phyloP scores from a whole-genome alignment of 2,329 filamentous ascomycete species.

The Colletotrichum godetiae region DNA sequence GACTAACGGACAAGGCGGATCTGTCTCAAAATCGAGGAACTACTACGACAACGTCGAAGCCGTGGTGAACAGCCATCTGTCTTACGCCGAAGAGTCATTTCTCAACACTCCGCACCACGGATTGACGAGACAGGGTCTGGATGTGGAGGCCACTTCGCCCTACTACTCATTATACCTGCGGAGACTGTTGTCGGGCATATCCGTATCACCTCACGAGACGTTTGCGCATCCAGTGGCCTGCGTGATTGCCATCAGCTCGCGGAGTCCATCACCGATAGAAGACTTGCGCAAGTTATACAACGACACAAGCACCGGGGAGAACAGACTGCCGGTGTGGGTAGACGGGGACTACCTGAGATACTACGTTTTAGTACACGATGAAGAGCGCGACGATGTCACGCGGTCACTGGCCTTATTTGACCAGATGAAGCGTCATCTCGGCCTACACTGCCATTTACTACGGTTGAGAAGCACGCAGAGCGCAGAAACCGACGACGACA shows the following conservation, averaged over 20 bases:
- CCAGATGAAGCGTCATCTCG: slow-evolving; percentile 99
- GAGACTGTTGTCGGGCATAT: slow-evolving; percentile 82
- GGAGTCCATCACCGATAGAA: slow-evolving; percentile 85
- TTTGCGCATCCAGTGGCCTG: slow-evolving; percentile 95
- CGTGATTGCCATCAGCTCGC: slow-evolving; percentile 93
- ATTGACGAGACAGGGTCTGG: slow-evolving; percentile 54
- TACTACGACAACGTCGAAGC: slow-evolving; percentile 77
- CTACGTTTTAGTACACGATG: slow-evolving; percentile 96
- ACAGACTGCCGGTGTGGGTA: slow-evolving; percentile 84
- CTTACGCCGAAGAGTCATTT: slow-evolving; percentile 75
- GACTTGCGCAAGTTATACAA: slow-evolving; percentile 86
- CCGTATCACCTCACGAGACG: slow-evolving; percentile 87
- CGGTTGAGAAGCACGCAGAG: slow-evolving; percentile 87
- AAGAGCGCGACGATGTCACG: slow-evolving; percentile 92
- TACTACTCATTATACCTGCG: slow-evolving; percentile 90
- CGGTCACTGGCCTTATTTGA: slow-evolving; percentile 93
- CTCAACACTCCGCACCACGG: slow-evolving; percentile 50
- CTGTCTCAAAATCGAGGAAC: slow-evolving; percentile 34
- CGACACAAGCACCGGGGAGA: slow-evolving; percentile 82
- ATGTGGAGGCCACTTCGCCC: slow-evolving; percentile 71
- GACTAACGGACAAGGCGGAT: slow-evolving; percentile 42
- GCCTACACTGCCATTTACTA: slow-evolving; percentile 92
- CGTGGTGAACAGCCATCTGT: slow-evolving; percentile 82
- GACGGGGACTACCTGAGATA: slow-evolving; percentile 93
- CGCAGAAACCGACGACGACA: slow-evolving; percentile 91